Evolutionary conservation across 352 stramenopile species (phyloP), one percentile per base, ranked within the genome.

Genomic region (Globisporangium heterothallicum): DNA sequence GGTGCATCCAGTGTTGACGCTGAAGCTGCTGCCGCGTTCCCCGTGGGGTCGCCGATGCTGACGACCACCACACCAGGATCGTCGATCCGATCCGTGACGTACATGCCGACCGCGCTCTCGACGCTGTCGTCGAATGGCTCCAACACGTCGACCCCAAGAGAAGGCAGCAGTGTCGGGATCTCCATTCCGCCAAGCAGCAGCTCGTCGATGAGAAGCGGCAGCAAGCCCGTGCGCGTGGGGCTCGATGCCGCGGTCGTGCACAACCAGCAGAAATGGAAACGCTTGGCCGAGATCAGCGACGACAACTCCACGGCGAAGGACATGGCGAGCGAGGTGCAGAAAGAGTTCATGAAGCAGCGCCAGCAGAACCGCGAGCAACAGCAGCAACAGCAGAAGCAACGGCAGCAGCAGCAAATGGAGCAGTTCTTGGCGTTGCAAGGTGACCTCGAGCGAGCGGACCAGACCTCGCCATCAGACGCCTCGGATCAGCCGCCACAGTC

Each of bases 221-320:
- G 45, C 38, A 56, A 55, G 25, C 19, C 9, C 27, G 61, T 85
- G 25, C 75, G 75, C 45, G 73, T 86, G 10, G 75, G 75, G 4
- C 63, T 90, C 9, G 80, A 89, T 44, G 72, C 69, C 30, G 76
- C 73, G 2, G 71, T 90, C 0, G 57, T 87, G 44, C 74, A 90
- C 49, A 86, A 86, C 50, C 82, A 90, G 61, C 76, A 84, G 52
- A 92, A 92, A 61, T 92, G 82, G 82, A 88, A 88, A 62, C 74
- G 66, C 0, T 63, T 92, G 12, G 67, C 68, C 16, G 78, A 92
- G 38, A 86, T 92, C 30, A 69, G 79, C 53, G 79, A 87, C 49
- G 74, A 88, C 59, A 86, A 86, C 59, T 84, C 62, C 51, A 92
- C 82, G 30, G 82, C 82, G 41, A 89, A 92, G 51, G 75, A 85